Evolutionary conservation across 2,329 filamentous ascomycete species (phyloP), one percentile per base, ranked within the genome.

Genomic region (Ophidiomyces ophidiicola): DNA sequence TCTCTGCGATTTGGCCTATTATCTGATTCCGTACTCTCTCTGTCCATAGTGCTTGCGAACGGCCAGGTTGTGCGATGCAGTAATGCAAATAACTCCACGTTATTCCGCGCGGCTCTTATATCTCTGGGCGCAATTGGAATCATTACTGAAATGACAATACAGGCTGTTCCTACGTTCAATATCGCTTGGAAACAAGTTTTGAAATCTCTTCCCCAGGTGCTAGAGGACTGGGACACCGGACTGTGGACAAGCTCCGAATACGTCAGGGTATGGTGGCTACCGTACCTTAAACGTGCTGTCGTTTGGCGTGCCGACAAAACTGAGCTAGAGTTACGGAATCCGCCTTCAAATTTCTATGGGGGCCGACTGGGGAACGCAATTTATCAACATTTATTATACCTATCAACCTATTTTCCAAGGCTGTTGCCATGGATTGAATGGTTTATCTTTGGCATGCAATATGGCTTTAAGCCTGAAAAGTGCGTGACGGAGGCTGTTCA

Each of bases 391-490:
- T 70, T 96, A 30, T 76, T 98, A 4, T 88, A 81, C 53, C 57
- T 90, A 6, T 76, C 80, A 2, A 82, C 87, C 45, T 83, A 77
- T 51, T 59, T 87, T 12, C 90, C 90, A 1, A 71, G 75, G 32
- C 72, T 93, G 41, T 68, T 94, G 4, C 90, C 88, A 0, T 83
- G 78, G 74, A 74, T 96, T 23, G 90, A 98, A 62, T 90, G 86
- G 82, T 88, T 94, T 57, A 82, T 96, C 40, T 94, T 94, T 53
- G 86, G 87, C 50, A 85, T 96, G 82, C 87, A 96, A 60, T 96
- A 94, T 58, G 88, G 88, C 36, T 94, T 94, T 69, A 68, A 68
- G 24, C 50, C 59, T 23, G 74, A 83, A 44, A 77, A 76, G 35
- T 71, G 70, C 2, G 70, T 71, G 37, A 80, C 76, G 28, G 69